Evolutionary conservation across 768 basidiomycete species (phyloP).

Genomic region (Sutorius australiensis): DNA sequence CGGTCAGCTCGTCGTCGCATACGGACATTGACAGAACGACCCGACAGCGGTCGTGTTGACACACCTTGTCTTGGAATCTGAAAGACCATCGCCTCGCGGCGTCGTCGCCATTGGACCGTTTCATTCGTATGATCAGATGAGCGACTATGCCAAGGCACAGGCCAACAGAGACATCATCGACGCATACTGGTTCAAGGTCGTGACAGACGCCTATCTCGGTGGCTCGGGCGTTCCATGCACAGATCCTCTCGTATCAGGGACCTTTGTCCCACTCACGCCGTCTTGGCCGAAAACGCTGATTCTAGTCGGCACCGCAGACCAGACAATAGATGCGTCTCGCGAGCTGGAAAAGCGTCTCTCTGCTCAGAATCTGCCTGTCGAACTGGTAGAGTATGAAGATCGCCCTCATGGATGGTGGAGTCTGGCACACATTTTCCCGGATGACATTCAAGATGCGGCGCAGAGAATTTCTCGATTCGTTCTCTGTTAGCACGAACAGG

Average conservation of each 20-base stretch:
- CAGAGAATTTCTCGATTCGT: conserved; percentile 13
- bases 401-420: conserved; percentile 25
- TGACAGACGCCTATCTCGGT: conserved; percentile 8
- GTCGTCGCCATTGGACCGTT: conserved; percentile 55
- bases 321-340: conserved; percentile 7
- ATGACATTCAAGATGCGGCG: conserved; percentile 7
- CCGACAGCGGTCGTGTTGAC: conserved; percentile 20
- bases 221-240: conserved; percentile 5
- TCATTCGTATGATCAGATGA: background rate
- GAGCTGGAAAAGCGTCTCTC: conserved; percentile 7
- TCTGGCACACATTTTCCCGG: conserved; percentile 14
- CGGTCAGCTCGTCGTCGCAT: too few species aligned
- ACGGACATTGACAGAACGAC: background rate
- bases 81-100: conserved; percentile 45
- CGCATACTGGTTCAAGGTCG: background rate
- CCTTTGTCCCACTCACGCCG: conserved; percentile 9
- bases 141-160: conserved; percentile 1
- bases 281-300: conserved; percentile 24
- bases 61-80: conserved; percentile 49
- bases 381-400: conserved; percentile 24
- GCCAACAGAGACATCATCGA: background rate
- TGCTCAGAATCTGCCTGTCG: conserved; percentile 1
- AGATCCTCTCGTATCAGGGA: conserved; percentile 19
- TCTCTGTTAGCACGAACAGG: background rate
- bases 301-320: conserved; percentile 20